Evolutionary conservation across 495 filamentous ascomycete species (phyloP), one percentile per base, ranked within the genome.

Genomic region (Astrocystis sublimbata): DNA sequence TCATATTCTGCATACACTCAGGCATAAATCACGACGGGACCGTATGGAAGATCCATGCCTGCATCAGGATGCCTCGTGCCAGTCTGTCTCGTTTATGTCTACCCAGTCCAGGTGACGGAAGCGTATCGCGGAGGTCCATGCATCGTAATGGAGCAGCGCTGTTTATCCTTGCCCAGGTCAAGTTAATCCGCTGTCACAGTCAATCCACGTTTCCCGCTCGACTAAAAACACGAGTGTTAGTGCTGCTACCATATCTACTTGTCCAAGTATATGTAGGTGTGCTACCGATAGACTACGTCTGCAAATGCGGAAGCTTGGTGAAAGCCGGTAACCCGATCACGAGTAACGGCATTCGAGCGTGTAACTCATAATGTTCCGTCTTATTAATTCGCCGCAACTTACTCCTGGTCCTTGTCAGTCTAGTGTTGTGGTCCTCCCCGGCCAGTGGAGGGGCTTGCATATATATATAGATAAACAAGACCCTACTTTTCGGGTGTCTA

Each of bases 391-490:
- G 4, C 35, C 12, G 31, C 33, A 41, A 42, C 35, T 30, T 38
- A 9, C 9, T n/a, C 53, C 38, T 38, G 26, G 36, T 57, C 38
- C 33, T 57, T 12, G n/a, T 43, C 12, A 10, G 53, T 42, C 12
- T 42, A 35, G 6, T 43, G 53, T n/a, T 2, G 38, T 56, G n/a
- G 36, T 38, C n/a, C n/a, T n/a, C n/a, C n/a, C n/a, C n/a, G n/a
- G n/a, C n/a, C n/a, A 57, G 38, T 33, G 8, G 13, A 57, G n/a
- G n/a, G 4, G 26, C 54, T 28, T 28, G n/a, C 54, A 0, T 57
- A 45, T 23, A 56, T 36, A 55, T 56, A 54, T 54, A 31, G 45
- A 17, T 7, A 49, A 23, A 31, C 6, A 43, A 7, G 46, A 30
- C 15, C 46, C 24, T 13, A 30, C 46, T 17, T n/a, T n/a, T n/a